phyloP scores from a whole-genome alignment of 306 rosid genomes.

The Arachis hypogaea region DNA sequence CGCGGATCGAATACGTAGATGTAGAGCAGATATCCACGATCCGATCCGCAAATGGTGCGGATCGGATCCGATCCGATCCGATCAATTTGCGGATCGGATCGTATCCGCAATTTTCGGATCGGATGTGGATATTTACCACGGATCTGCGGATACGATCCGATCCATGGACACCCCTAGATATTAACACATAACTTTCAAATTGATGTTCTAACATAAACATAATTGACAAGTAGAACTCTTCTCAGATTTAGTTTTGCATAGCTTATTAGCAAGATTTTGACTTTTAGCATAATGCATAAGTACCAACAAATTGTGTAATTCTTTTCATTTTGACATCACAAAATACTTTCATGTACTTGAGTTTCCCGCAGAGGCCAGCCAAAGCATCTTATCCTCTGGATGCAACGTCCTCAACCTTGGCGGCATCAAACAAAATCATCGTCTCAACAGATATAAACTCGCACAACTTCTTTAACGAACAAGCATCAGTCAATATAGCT shows the following conservation, averaged over 20 bases:
- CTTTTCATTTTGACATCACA: not conserved
- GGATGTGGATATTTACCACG: no score
- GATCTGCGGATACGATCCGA: no score
- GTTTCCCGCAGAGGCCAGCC: conserved; percentile 85
- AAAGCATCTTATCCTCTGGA: conserved; percentile 86
- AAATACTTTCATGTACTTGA: conserved; percentile 52
- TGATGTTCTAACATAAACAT: not conserved
- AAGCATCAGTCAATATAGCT: conserved; percentile 91
- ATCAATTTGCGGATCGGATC: no score
- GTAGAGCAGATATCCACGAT: no score
- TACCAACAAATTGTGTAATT: not conserved
- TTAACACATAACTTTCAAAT: not conserved
- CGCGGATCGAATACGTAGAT: no score
- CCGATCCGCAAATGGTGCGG: no score
- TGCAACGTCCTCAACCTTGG: conserved; percentile 76
- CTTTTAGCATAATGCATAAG: not conserved
- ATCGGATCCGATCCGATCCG: no score
- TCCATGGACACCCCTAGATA: no score
- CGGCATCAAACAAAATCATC: conserved; percentile 66
- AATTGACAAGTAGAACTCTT: not conserved
- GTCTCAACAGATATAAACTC: conserved; percentile 82
- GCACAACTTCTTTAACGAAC: conserved; percentile 88
- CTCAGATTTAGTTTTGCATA: conserved; percentile 12
- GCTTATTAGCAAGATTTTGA: not conserved
- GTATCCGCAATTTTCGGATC: no score